Conservation (phyloP, 768 basidiomycete genomes). For the Ramaria rubella region DNA sequence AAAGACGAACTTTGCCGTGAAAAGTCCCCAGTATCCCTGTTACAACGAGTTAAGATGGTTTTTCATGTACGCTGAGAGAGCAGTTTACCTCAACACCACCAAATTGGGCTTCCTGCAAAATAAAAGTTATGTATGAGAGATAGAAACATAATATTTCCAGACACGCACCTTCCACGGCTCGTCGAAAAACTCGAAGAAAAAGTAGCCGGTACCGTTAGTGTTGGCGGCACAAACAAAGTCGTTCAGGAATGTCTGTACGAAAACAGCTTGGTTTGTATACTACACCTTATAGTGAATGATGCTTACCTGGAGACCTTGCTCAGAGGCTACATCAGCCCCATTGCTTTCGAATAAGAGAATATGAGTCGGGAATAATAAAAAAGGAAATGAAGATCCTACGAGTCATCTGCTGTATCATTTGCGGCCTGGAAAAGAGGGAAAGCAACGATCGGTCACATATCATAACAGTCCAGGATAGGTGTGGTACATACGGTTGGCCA, state of each 20-base stretch:
- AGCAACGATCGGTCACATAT: neutral
- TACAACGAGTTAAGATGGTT: neutral
- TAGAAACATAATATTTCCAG: slow-evolving; percentile 1
- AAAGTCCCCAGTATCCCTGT: slow-evolving; percentile 59
- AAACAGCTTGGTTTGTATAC: neutral
- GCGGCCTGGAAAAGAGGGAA: neutral
- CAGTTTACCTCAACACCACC: slow-evolving; percentile 75
- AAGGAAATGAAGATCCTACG: slow-evolving; percentile 1
- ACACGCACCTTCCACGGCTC: slow-evolving; percentile 70
- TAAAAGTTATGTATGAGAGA: neutral
- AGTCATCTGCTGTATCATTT: slow-evolving; percentile 1
- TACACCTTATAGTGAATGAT: neutral
- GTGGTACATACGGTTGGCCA: slow-evolving; percentile 60
- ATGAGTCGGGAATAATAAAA: neutral
- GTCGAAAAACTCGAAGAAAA: slow-evolving; percentile 83
- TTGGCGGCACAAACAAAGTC: slow-evolving; percentile 87
- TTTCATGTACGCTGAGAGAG: neutral
- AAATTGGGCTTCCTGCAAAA: slow-evolving; percentile 45
- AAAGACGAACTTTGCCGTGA: slow-evolving; percentile 44
- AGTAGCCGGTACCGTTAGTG: slow-evolving; percentile 72
- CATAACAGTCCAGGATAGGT: neutral
- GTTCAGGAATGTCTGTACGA: slow-evolving; percentile 65
- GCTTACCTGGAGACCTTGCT: slow-evolving; percentile 50
- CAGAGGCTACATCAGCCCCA: slow-evolving; percentile 60
- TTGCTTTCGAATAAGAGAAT: slow-evolving; percentile 26